phyloP scores from a whole-genome alignment of 352 stramenopile species.

The Elongisporangium senticosum region DNA sequence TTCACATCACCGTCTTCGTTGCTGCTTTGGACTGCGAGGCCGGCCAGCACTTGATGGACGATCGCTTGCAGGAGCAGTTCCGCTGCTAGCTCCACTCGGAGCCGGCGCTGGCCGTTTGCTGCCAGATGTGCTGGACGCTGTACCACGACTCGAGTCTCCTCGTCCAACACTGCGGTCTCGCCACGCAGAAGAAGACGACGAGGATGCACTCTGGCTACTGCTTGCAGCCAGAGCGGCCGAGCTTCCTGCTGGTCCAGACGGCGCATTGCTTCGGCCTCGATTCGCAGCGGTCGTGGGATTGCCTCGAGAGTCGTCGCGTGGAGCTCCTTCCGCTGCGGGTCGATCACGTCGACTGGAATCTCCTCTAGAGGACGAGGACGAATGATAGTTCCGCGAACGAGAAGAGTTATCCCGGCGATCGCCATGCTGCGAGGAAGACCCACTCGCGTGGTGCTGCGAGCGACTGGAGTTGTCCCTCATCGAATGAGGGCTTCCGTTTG shows the following conservation, averaged over 20 bases:
- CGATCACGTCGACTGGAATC: slow-evolving; percentile 41
- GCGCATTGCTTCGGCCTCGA: background rate
- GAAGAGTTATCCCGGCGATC: slow-evolving; percentile 24
- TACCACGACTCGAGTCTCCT: slow-evolving; percentile 9
- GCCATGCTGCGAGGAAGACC: slow-evolving; percentile 25
- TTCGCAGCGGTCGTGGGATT: slow-evolving; percentile 5
- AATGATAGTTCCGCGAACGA: slow-evolving; percentile 45
- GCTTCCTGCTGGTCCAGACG: background rate
- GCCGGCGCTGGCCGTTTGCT: background rate
- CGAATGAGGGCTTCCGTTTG: slow-evolving; percentile 23
- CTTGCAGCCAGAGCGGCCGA: background rate
- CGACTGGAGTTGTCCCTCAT: slow-evolving; percentile 24
- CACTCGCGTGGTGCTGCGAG: slow-evolving; percentile 8
- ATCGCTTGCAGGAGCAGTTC: slow-evolving; percentile 10
- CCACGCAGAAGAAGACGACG: slow-evolving; percentile 15
- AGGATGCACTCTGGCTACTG: slow-evolving; percentile 7
- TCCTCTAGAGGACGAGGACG: slow-evolving; percentile 18
- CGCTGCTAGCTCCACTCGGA: slow-evolving; percentile 8
- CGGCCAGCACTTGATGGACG: slow-evolving; percentile 22
- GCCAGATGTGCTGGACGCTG: slow-evolving; percentile 5
- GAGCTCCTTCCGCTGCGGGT: background rate
- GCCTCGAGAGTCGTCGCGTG: slow-evolving; percentile 4
- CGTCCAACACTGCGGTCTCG: slow-evolving; percentile 36
- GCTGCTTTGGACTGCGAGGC: slow-evolving; percentile 34
- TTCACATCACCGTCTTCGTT: slow-evolving; percentile 25